A percentile compares a stretch with the other conserved stretches of the same genome.
phyloP scores from a whole-genome alignment of 345 rosid genomes.

The Acer campestre region DNA sequence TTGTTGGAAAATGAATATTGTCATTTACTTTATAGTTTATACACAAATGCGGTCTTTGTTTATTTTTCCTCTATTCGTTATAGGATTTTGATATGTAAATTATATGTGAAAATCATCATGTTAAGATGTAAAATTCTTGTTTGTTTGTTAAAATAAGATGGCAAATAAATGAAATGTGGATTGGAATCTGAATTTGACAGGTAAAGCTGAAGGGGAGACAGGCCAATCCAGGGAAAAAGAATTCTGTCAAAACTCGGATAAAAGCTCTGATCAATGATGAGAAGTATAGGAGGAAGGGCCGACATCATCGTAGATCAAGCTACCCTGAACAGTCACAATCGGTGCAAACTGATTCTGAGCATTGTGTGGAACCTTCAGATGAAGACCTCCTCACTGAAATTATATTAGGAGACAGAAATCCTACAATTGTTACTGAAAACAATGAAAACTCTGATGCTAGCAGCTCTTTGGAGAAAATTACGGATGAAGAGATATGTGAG shows the following conservation, averaged over 20 bases:
- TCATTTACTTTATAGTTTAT: too few relatives aligned
- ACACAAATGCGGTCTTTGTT: background rate
- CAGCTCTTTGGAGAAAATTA: slow-evolving; percentile 33
- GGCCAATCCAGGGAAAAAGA: slow-evolving; percentile 40
- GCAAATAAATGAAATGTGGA: slow-evolving; percentile 1
- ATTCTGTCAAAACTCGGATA: slow-evolving; percentile 54
- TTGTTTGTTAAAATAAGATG: background rate
- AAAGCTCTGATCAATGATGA: slow-evolving; percentile 67
- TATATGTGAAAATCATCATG: background rate
- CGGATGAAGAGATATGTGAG: slow-evolving; percentile 29
- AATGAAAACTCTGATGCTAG: slow-evolving; percentile 26
- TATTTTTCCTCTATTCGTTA: background rate
- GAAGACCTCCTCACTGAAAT: slow-evolving; percentile 20
- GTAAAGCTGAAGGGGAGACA: slow-evolving; percentile 38
- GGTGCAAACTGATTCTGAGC: slow-evolving; percentile 29
- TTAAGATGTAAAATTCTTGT: background rate
- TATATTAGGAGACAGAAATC: slow-evolving; percentile 20
- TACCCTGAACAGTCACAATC: slow-evolving; percentile 39
- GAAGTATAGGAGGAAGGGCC: slow-evolving; percentile 50
- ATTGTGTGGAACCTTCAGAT: slow-evolving; percentile 26
- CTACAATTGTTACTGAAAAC: slow-evolving; percentile 16
- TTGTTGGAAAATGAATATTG: slow-evolving; percentile 9
- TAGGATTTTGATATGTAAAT: background rate
- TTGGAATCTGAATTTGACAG: slow-evolving; percentile 34
- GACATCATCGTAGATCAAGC: slow-evolving; percentile 52